Evolutionary conservation across 2,329 filamentous ascomycete species (phyloP).

Genomic region (Lachnellula willkommii): DNA sequence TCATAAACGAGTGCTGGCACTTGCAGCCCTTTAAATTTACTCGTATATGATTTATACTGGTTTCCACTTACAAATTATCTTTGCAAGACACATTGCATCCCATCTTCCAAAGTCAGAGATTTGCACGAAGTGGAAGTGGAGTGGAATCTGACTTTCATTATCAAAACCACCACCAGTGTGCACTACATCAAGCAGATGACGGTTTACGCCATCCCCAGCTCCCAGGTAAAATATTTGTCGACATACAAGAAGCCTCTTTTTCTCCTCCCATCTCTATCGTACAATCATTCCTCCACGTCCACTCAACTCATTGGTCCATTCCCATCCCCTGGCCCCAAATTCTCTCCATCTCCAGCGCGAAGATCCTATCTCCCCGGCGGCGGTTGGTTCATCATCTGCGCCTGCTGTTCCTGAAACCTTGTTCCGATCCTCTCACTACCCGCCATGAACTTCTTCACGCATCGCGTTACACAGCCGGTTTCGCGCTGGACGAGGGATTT

Average conservation of each 20-base stretch:
- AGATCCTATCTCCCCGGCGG: constrained; percentile 24
- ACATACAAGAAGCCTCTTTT: not conserved
- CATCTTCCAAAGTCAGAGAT: too few relatives aligned
- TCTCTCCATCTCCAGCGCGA: not conserved
- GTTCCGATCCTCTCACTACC: constrained; percentile 84
- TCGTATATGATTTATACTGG: too few relatives aligned
- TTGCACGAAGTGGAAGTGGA: not conserved
- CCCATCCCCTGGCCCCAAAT: not conserved
- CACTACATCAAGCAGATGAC: not conserved
- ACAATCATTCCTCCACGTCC: not conserved
- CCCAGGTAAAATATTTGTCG: not conserved
- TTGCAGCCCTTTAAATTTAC: too few relatives aligned
- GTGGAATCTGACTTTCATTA: not conserved
- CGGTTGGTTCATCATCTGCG: constrained; percentile 45
- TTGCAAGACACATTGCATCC: too few relatives aligned
- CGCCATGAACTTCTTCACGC: constrained; percentile 95
- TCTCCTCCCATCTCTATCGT: not conserved
- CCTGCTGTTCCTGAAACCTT: constrained; percentile 72
- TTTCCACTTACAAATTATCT: too few relatives aligned
- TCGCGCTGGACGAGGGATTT: constrained; percentile 87
- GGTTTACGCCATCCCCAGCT: not conserved
- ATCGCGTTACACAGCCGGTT: constrained; percentile 86
- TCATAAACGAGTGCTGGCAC: too few relatives aligned
- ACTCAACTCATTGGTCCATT: not conserved
- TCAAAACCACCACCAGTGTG: not conserved